phyloP scores from a whole-genome alignment of 768 basidiomycete genomes.

The Pisolithus orientalis region DNA sequence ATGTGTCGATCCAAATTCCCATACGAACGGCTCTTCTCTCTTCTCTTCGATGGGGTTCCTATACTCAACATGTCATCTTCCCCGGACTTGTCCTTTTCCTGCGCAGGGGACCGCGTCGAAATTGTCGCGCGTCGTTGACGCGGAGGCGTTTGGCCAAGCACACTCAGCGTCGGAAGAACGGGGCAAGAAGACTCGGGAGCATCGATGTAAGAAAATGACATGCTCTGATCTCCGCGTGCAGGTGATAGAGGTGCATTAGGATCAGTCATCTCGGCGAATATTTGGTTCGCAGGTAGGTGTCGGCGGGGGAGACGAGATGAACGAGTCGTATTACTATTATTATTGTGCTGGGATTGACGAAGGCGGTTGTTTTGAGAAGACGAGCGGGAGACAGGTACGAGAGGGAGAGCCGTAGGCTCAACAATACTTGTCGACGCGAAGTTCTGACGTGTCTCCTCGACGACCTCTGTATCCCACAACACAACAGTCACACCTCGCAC shows the following conservation, averaged over 20 bases:
- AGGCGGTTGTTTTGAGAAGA: slow-evolving; percentile 37
- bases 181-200: slow-evolving; percentile 16
- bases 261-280: slow-evolving; percentile 42
- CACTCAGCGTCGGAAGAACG: slow-evolving; percentile 11
- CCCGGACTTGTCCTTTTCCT: slow-evolving; percentile 17
- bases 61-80: slow-evolving; percentile 28
- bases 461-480: slow-evolving; percentile 51
- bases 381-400: slow-evolving; percentile 50
- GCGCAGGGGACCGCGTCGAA: slow-evolving; percentile 55
- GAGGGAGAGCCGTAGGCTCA: slow-evolving; percentile 56
- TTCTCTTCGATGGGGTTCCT: slow-evolving; percentile 54
- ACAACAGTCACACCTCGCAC: background rate
- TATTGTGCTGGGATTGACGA: slow-evolving; percentile 1
- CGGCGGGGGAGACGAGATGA: slow-evolving; percentile 54
- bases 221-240: slow-evolving; percentile 11
- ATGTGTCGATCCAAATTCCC: slow-evolving; percentile 63
- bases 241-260: slow-evolving; percentile 17
- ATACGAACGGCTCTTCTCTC: slow-evolving; percentile 62
- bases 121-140: slow-evolving; percentile 55
- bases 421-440: slow-evolving; percentile 51
- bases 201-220: slow-evolving; percentile 18
- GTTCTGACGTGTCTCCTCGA: slow-evolving; percentile 72
- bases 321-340: slow-evolving; percentile 9
- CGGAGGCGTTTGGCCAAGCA: slow-evolving; percentile 28
- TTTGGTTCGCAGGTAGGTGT: slow-evolving; percentile 61